Base-by-base conservation (phyloP, 83 land plant genomes). In the Diphasiastrum complanatum region DNA sequence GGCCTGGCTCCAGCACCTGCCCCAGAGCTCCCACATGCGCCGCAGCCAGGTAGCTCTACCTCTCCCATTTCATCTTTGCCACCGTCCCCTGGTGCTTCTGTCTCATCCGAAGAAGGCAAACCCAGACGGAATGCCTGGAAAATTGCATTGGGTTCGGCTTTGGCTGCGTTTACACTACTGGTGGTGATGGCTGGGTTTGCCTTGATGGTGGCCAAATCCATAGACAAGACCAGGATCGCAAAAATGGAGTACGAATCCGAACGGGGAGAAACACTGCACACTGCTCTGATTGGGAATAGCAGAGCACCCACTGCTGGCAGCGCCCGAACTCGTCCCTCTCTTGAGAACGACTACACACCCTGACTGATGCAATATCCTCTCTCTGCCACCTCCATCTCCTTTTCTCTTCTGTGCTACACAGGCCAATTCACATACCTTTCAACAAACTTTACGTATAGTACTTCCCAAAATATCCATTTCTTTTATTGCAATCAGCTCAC, bases 221-320 rank as follows among this genome's bases (percentile, higher is more conserved):
- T 5, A 33, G 35, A 49, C 4, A 70, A 49, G 26, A 49, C 56
- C 20, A 64, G 62, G 61, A 41, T 78, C 26, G 62, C 74, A 20
- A 61, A 72, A 49, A 76, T 79, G 83, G 82, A 79, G 67, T 41
- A 29, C 3, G 48, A 60, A 5, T 65, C 81, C 6, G 83, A 71
- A 16, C 40, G 33, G 3, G 76, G 81, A 37, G 83, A 77, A 48
- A 66, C 72, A 14, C 29, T 79, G 64, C 76, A 64, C 28, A 53
- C 62, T 19, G 52, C 64, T 8, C 16, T 60, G 52, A 65, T 79
- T 46, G 83, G 83, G 11, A 31, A 65, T 32, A 65, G 61, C 46
- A 54, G 81, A 54, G 80, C 81, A 3, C 83, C 83, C 23, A 49
- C 63, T 35, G 83, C 83, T 11, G 55, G 60, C 8, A 66, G 65